Percentiles rank a stretch among this genome's conserved stretches.
Evolutionary conservation across 2,329 filamentous ascomycete species (phyloP).

Genomic region (Venturia nashicola): DNA sequence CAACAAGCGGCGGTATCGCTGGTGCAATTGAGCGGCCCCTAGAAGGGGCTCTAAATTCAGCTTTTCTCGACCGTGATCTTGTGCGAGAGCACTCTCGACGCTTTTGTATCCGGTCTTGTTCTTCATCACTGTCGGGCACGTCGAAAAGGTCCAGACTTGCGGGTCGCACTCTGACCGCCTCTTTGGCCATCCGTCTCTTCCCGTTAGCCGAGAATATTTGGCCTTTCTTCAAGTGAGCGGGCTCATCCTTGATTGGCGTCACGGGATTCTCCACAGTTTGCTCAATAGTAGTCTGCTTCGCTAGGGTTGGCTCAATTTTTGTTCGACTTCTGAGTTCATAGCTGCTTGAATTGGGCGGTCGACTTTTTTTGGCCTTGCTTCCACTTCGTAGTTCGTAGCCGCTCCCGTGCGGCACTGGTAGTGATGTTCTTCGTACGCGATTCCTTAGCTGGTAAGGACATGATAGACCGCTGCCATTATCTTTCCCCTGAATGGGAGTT

Average conservation of each 20-base stretch:
- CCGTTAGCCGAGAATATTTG: background rate
- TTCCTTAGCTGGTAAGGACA: background rate
- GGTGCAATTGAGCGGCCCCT: background rate
- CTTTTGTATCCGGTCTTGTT: background rate
- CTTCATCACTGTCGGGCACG: slow-evolving; percentile 1
- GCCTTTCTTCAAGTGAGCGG: background rate
- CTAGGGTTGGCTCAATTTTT: background rate
- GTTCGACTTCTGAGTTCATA: background rate
- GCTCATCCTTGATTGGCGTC: background rate
- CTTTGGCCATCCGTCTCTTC: background rate
- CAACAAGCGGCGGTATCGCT: background rate
- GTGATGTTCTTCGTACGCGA: background rate
- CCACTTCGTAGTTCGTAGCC: background rate
- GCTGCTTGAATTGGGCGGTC: background rate
- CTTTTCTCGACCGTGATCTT: background rate
- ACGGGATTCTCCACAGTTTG: background rate
- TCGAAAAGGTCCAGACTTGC: background rate
- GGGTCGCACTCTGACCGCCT: background rate
- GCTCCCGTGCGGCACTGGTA: background rate
- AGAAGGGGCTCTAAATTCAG: background rate
- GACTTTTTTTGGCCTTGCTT: background rate
- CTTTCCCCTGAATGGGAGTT: background rate
- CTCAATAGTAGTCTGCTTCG: background rate
- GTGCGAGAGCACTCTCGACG: background rate
- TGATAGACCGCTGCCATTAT: background rate